A percentile compares a stretch with the other conserved stretches of the same genome.
These are phyloP conservation scores for Fraxinus xanthoxyloides DNA, from an alignment of 305 asterid genomes.

Conservation along the genomic window DNA sequence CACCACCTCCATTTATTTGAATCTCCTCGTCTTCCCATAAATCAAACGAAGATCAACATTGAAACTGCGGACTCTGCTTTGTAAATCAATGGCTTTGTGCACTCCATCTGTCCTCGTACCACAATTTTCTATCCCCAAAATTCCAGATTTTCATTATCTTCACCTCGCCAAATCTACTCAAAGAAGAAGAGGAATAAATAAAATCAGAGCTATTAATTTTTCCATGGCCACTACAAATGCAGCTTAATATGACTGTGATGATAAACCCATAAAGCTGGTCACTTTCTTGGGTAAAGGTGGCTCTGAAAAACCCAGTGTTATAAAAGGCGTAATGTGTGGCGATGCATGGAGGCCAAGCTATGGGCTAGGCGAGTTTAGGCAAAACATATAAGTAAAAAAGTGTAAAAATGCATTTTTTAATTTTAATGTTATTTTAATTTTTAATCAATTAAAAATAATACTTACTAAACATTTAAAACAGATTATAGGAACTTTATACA, in stretches of 20 bases:
- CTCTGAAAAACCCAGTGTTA: constrained; percentile 84
- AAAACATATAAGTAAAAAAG: too few relatives aligned
- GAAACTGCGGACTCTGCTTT: neutral
- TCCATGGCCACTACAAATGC: constrained; percentile 18
- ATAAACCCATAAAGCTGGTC: constrained; percentile 57
- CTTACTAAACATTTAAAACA: too few relatives aligned
- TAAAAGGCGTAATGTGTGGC: too few relatives aligned
- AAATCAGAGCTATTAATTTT: constrained; percentile 24
- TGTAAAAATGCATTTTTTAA: too few relatives aligned
- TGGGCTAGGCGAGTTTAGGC: too few relatives aligned
- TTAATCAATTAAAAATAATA: too few relatives aligned
- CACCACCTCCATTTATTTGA: neutral
- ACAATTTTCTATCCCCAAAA: constrained; percentile 14
- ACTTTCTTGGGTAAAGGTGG: constrained; percentile 83
- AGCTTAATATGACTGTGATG: constrained; percentile 29
- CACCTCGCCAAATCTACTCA: constrained; percentile 19
- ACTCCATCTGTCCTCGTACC: constrained; percentile 22
- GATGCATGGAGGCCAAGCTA: too few relatives aligned
- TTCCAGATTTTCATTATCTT: constrained; percentile 24
- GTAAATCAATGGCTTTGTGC: constrained; percentile 36
- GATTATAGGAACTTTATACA: too few relatives aligned
- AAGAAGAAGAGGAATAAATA: constrained; percentile 13
- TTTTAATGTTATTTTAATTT: too few relatives aligned
- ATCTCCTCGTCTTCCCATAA: neutral
- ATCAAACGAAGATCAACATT: constrained; percentile 8